Conservation (phyloP, 129 eudicot genomes). For the Tanacetum coccineum region DNA sequence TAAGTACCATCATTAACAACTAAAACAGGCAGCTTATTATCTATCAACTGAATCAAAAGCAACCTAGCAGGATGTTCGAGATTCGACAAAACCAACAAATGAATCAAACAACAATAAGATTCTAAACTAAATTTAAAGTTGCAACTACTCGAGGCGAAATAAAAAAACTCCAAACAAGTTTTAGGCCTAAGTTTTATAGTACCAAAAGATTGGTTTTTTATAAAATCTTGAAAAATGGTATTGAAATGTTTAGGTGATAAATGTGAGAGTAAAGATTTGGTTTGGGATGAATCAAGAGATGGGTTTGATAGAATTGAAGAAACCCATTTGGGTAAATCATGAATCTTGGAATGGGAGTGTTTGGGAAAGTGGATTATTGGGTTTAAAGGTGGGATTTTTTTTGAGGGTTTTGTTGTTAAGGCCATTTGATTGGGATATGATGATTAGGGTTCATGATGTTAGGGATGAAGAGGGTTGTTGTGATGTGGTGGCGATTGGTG, state of each 20-base stretch:
- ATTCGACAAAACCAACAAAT: constrained; percentile 48
- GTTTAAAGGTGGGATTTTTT: background rate
- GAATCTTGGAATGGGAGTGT: no score
- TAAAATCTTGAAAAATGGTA: constrained; percentile 39
- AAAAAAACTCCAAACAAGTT: constrained; percentile 56
- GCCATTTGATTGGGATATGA: no score
- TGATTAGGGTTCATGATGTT: no score
- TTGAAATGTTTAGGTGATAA: constrained; percentile 62
- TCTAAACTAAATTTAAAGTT: constrained; percentile 52
- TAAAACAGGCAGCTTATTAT: constrained; percentile 47
- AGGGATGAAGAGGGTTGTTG: no score
- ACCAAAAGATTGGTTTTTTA: background rate
- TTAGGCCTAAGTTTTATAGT: constrained; percentile 27
- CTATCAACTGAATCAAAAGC: constrained; percentile 62
- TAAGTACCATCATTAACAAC: background rate
- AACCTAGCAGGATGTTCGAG: constrained; percentile 55
- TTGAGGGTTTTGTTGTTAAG: no score
- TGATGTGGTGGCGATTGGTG: no score
- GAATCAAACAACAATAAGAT: constrained; percentile 69
- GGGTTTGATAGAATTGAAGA: constrained; percentile 35
- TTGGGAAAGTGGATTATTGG: no score
- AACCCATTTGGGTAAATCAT: no score
- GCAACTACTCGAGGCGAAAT: constrained; percentile 37
- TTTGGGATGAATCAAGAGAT: constrained; percentile 44
- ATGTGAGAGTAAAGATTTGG: constrained; percentile 45